A percentile compares a stretch with the other conserved stretches of the same genome.
These are phyloP conservation scores for Calophaca sinica DNA, from an alignment of 306 rosid genomes.

Conservation along the genomic window DNA sequence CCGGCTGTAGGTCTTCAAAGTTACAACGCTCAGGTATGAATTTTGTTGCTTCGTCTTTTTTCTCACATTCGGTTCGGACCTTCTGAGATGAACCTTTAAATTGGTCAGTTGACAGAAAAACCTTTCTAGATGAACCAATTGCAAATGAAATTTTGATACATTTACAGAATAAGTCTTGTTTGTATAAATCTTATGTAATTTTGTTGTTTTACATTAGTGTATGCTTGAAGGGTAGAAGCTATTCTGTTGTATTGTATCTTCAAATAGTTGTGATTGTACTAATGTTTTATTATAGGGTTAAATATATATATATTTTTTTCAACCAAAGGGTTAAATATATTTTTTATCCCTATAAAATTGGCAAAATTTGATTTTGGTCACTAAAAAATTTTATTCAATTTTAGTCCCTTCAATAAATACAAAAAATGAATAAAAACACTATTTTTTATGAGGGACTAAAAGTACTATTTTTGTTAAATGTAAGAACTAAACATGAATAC, in stretches of 20 bases:
- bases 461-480: too few relatives aligned
- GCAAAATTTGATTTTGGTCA: too few relatives aligned
- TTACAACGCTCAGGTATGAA: conserved; percentile 78
- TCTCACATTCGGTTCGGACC: neutral
- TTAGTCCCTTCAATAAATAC: too few relatives aligned
- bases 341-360: too few relatives aligned
- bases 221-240: neutral
- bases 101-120: neutral
- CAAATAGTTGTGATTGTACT: conserved; percentile 15
- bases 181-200: neutral
- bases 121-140: neutral
- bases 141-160: conserved; percentile 7
- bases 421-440: too few relatives aligned
- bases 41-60: conserved; percentile 28
- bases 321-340: too few relatives aligned
- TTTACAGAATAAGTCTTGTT: too few relatives aligned
- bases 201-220: conserved; percentile 8
- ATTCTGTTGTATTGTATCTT: neutral
- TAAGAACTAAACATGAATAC: too few relatives aligned
- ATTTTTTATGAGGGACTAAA: too few relatives aligned
- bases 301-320: too few relatives aligned
- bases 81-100: neutral
- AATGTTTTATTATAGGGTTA: neutral
- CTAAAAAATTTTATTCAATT: too few relatives aligned
- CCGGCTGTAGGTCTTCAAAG: conserved; percentile 92